Evolutionary conservation across 2,329 filamentous ascomycete genomes (phyloP).

Genomic region (Neofusicoccum parvum): DNA sequence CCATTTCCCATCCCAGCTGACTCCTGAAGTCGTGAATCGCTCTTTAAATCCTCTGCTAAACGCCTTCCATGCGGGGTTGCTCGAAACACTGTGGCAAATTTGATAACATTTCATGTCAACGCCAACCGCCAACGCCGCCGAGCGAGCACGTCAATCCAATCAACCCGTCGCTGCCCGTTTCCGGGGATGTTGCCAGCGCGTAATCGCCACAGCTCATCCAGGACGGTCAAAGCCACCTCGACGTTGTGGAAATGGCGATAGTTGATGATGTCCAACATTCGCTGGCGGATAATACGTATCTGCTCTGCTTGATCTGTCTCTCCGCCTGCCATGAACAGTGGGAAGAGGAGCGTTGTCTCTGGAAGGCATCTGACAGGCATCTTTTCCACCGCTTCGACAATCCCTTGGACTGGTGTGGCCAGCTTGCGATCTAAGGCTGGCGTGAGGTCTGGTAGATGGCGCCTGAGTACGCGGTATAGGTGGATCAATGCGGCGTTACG

Average conservation of each 20-base stretch:
- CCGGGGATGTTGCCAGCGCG: constrained; percentile 10
- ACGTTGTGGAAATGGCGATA: constrained; percentile 22
- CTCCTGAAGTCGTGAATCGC: background rate
- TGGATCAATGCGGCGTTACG: constrained; percentile 20
- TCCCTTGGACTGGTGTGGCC: constrained; percentile 13
- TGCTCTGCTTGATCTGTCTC: constrained; percentile 11
- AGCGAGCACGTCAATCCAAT: constrained; percentile 20
- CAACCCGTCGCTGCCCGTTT: background rate
- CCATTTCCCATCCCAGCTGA: background rate
- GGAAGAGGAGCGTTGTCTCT: constrained; percentile 16
- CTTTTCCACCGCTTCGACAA: constrained; percentile 17
- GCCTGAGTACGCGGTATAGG: constrained; percentile 15
- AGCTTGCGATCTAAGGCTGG: constrained; percentile 17
- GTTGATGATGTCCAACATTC: constrained; percentile 17
- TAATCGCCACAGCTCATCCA: constrained; percentile 21
- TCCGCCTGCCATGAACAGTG: constrained; percentile 20
- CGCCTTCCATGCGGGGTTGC: constrained; percentile 1
- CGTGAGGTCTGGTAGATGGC: constrained; percentile 15
- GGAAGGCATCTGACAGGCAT: constrained; percentile 21
- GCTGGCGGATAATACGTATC: constrained; percentile 19
- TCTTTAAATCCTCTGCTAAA: constrained; percentile 1
- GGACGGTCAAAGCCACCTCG: constrained; percentile 18
- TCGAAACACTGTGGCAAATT: background rate
- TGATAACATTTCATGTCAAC: constrained; percentile 3
- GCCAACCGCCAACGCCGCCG: constrained; percentile 17